phyloP scores from a whole-genome alignment of 805 yeast genomes.

The Hanseniaspora meyeri region DNA sequence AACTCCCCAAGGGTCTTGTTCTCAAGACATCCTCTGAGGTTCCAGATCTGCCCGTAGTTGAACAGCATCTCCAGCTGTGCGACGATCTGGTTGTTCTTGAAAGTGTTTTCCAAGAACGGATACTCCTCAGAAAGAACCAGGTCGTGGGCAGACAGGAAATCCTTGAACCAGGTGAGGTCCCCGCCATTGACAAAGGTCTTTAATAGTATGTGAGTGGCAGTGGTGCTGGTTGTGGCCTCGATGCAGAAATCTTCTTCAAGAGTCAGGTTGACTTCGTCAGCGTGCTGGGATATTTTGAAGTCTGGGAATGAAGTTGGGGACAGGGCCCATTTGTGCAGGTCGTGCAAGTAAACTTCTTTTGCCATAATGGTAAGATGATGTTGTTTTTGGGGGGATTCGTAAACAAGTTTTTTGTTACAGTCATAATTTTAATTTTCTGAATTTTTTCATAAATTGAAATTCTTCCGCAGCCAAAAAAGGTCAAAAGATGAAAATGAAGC shows the following conservation, averaged over 20 bases:
- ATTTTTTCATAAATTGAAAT: too few relatives aligned
- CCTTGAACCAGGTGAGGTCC: not conserved
- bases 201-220: not conserved
- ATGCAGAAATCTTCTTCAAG: slow-evolving; percentile 10
- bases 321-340: slow-evolving; percentile 17
- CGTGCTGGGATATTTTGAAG: not conserved
- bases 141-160: not conserved
- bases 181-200: not conserved
- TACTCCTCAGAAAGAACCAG: slow-evolving; percentile 1
- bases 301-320: slow-evolving; percentile 14
- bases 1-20: slow-evolving; percentile 9
- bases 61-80: not conserved
- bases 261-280: slow-evolving; percentile 4
- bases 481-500: too few relatives aligned
- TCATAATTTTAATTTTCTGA: too few relatives aligned
- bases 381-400: too few relatives aligned
- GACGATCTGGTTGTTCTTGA: not conserved
- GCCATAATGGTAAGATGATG: slow-evolving; percentile 12
- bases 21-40: not conserved
- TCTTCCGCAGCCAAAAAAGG: too few relatives aligned
- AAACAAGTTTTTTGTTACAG: too few relatives aligned
- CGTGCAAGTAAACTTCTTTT: slow-evolving; percentile 17
- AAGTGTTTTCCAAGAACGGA: not conserved
- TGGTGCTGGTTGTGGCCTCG: not conserved
- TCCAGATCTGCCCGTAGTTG: slow-evolving; percentile 11